Evolutionary conservation across 495 filamentous ascomycete genomes (phyloP).

Genomic region (Hyphodiscus hymeniophilus): DNA sequence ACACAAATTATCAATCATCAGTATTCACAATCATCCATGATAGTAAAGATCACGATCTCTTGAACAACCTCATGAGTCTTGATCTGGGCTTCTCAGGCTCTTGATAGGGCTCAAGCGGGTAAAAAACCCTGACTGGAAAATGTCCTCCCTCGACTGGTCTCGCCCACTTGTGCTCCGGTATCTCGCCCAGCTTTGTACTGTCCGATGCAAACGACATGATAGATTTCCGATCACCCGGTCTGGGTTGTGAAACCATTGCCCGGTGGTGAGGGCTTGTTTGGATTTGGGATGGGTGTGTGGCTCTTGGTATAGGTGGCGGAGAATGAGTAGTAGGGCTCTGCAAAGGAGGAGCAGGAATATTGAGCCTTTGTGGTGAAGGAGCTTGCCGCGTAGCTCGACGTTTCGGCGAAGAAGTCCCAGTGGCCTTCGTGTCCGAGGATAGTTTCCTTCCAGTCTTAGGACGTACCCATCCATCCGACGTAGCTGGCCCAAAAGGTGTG

Average conservation of each 20-base stretch:
- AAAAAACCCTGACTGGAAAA: slow-evolving; percentile 11
- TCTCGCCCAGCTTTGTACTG: slow-evolving; percentile 23
- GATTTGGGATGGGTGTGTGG: neutral
- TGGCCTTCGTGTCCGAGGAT: slow-evolving; percentile 8
- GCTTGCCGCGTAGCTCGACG: neutral
- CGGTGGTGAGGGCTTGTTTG: too few relatives aligned
- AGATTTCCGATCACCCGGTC: slow-evolving; percentile 6
- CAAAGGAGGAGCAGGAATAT: neutral
- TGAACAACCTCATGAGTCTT: slow-evolving; percentile 21
- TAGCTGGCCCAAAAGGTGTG: slow-evolving; percentile 15
- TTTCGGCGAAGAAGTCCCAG: neutral
- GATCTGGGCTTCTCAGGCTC: slow-evolving; percentile 17
- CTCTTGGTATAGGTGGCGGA: neutral
- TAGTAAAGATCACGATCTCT: neutral
- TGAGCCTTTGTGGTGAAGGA: neutral
- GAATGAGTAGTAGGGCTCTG: neutral
- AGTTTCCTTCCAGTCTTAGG: slow-evolving; percentile 10
- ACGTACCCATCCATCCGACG: slow-evolving; percentile 13
- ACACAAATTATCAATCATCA: neutral
- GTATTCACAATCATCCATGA: neutral
- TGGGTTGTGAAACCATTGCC: neutral
- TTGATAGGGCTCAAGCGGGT: slow-evolving; percentile 12
- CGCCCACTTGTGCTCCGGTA: slow-evolving; percentile 22
- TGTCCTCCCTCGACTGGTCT: neutral
- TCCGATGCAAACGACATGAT: slow-evolving; percentile 21